Evolutionary conservation across 345 rosid genomes (phyloP).

Genomic region (Microthlaspi erraticum): DNA sequence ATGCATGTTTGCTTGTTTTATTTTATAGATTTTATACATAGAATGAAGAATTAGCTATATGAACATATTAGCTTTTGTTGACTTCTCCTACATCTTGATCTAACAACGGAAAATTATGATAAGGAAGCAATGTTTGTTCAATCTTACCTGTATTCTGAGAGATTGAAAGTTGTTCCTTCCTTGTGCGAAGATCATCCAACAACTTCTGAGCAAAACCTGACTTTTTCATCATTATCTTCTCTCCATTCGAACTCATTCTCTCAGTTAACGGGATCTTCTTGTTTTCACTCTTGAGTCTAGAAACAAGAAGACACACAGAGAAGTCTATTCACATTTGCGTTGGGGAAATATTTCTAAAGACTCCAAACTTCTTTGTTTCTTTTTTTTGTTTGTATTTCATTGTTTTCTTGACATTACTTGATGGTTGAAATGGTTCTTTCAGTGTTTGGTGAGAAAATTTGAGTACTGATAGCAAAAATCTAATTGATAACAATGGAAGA

Average conservation of each 20-base stretch:
- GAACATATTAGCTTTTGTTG: not conserved
- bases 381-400: conserved; percentile 19
- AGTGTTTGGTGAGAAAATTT: conserved; percentile 65
- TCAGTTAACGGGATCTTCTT: conserved; percentile 22
- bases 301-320: conserved; percentile 18
- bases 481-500: conserved; percentile 42
- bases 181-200: conserved; percentile 79
- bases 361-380: not conserved
- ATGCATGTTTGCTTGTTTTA: not conserved
- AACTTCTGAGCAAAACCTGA: conserved; percentile 93
- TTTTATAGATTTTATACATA: not conserved
- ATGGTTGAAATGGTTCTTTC: conserved; percentile 74
- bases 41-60: not conserved
- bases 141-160: conserved; percentile 63
- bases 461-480: conserved; percentile 33
- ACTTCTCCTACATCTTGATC: conserved; percentile 5
- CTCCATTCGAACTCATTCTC: conserved; percentile 36
- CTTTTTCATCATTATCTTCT: conserved; percentile 68
- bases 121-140: conserved; percentile 8
- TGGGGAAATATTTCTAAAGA: conserved; percentile 23
- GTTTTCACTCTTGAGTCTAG: not conserved
- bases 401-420: conserved; percentile 38
- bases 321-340: conserved; percentile 27
- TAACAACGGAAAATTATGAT: not conserved
- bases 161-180: conserved; percentile 74